A percentile compares a stretch with the other conserved stretches of the same genome.
These are phyloP conservation scores for Paracorniculantispora psalliotae DNA, from an alignment of 2,329 filamentous ascomycete species.

Conservation along the genomic window DNA sequence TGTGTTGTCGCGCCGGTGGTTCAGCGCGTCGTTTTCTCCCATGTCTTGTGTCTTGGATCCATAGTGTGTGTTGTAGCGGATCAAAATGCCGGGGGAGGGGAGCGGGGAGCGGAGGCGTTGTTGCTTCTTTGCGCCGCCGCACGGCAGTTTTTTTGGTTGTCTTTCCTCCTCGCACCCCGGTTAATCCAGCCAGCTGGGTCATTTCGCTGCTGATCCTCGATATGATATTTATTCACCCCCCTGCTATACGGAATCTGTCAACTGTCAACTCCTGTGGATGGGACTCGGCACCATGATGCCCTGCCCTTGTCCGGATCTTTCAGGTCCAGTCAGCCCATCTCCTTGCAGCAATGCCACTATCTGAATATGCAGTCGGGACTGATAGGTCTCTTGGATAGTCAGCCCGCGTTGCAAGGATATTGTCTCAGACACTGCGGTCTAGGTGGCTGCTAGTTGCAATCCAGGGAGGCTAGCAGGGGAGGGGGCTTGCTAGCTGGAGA, in stretches of 20 bases:
- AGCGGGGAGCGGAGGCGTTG: not conserved
- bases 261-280: not conserved
- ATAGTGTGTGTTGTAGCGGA: not conserved
- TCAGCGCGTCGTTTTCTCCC: not conserved
- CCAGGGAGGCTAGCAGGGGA: not conserved
- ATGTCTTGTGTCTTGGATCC: not conserved
- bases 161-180: not conserved
- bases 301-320: not conserved
- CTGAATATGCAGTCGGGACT: not conserved
- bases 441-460: not conserved
- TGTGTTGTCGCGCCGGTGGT: not conserved
- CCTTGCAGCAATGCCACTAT: not conserved
- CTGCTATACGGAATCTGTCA: not conserved
- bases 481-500: not conserved
- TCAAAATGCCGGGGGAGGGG: constrained; percentile 5
- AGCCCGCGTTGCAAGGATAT: not conserved
- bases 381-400: not conserved
- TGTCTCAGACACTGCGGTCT: constrained; percentile 7
- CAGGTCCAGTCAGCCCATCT: not conserved
- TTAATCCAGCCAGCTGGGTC: not conserved
- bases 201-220: not conserved
- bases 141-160: constrained; percentile 4
- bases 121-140: not conserved
- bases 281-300: not conserved
- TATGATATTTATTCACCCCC: not conserved